Evolutionary conservation across 257 asterid species (phyloP).

Genomic region (Scutellaria minor): DNA sequence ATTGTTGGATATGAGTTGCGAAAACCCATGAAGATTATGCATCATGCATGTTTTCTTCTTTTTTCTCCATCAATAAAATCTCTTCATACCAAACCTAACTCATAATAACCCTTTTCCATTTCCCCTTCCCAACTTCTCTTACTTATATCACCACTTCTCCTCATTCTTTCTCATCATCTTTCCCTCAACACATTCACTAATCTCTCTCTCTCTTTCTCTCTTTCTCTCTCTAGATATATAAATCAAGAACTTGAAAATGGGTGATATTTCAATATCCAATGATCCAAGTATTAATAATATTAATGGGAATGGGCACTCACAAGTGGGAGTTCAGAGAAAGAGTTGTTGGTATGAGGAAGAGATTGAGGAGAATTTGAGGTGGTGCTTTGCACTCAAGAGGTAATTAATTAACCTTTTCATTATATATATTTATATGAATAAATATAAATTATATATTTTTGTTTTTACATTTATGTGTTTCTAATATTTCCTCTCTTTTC

Average conservation of each 20-base stretch:
- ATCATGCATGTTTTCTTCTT: slow-evolving; percentile 26
- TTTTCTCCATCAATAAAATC: slow-evolving; percentile 19
- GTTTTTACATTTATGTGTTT: neutral
- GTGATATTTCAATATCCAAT: slow-evolving; percentile 68
- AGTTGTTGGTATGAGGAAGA: slow-evolving; percentile 99
- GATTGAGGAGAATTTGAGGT: slow-evolving; percentile 86
- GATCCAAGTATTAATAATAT: slow-evolving; percentile 41
- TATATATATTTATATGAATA: neutral
- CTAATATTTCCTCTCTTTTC: neutral
- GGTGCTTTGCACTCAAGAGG: slow-evolving; percentile 99
- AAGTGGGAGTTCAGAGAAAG: slow-evolving; percentile 65
- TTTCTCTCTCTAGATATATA: neutral
- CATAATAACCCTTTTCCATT: slow-evolving; percentile 39
- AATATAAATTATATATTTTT: no score
- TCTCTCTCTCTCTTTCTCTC: no score
- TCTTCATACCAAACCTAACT: slow-evolving; percentile 33
- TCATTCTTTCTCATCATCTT: slow-evolving; percentile 11
- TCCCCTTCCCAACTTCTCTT: slow-evolving; percentile 25
- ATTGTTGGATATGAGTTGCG: slow-evolving; percentile 39
- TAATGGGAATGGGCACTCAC: slow-evolving; percentile 49
- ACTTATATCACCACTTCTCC: slow-evolving; percentile 39
- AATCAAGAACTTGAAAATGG: slow-evolving; percentile 48
- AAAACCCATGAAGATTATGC: slow-evolving; percentile 72
- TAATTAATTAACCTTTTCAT: slow-evolving; percentile 27
- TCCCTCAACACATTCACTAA: slow-evolving; percentile 9